Conservation (phyloP, 306 rosid genomes). For the Vachellia pachyceras region DNA sequence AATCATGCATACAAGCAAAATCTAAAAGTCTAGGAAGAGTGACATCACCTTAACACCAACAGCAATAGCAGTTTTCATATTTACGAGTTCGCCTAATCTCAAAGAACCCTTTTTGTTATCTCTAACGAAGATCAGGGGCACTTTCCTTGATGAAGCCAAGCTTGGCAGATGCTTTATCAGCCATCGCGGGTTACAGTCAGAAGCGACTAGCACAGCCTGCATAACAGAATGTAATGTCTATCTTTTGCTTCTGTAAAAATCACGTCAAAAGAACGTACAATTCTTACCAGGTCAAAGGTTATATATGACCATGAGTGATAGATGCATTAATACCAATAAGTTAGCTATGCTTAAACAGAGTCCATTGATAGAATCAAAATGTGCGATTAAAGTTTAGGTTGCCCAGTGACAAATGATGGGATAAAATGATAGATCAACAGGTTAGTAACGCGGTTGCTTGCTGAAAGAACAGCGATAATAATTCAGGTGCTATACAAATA, state of each 20-base stretch:
- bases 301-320: background rate
- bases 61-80: conserved; percentile 83
- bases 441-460: background rate
- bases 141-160: conserved; percentile 74
- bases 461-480: background rate
- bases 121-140: conserved; percentile 68
- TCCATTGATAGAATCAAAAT: background rate
- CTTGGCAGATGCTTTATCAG: conserved; percentile 76
- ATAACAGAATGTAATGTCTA: conserved; percentile 28
- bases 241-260: background rate
- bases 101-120: conserved; percentile 70
- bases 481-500: background rate
- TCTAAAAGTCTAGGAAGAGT: background rate
- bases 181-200: conserved; percentile 76
- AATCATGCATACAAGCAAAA: background rate
- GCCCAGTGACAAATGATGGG: background rate
- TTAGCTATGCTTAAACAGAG: background rate
- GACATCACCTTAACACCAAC: conserved; percentile 75
- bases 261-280: conserved; percentile 4
- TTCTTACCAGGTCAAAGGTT: background rate
- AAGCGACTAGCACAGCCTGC: conserved; percentile 75
- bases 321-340: background rate
- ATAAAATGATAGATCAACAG: background rate
- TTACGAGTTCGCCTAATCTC: conserved; percentile 75
- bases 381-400: background rate